These are phyloP conservation scores for Pulveroboletus sp. DNA, from an alignment of 768 basidiomycete genomes.

Conservation along the genomic window DNA sequence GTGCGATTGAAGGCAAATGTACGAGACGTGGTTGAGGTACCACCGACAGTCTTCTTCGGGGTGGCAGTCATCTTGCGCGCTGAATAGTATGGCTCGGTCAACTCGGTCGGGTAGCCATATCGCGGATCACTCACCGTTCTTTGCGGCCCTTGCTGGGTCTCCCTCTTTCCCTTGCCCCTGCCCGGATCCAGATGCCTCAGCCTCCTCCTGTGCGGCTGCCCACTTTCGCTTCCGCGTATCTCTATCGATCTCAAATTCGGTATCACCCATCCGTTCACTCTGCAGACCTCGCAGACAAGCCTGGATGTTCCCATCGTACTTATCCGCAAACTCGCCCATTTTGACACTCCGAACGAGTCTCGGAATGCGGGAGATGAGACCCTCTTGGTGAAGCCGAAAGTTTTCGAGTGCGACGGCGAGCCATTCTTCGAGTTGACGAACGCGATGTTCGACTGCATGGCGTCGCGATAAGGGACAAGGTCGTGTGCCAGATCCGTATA, in stretches of 20 bases:
- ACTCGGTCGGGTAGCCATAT: neutral
- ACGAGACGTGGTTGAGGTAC: conserved; percentile 44
- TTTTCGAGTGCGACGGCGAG: conserved; percentile 68
- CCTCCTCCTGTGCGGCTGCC: conserved; percentile 59
- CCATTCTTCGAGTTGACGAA: conserved; percentile 70
- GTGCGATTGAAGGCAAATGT: conserved; percentile 39
- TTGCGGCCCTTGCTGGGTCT: conserved; percentile 39
- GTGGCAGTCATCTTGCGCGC: conserved; percentile 47
- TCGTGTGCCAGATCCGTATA: neutral
- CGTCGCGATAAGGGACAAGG: neutral
- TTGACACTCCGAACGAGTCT: conserved; percentile 67
- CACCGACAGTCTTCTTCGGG: conserved; percentile 44
- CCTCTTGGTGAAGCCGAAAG: conserved; percentile 72
- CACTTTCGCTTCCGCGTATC: conserved; percentile 73
- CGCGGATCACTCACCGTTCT: conserved; percentile 44
- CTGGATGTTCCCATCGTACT: conserved; percentile 73
- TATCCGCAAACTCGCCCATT: conserved; percentile 73
- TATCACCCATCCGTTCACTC: conserved; percentile 53
- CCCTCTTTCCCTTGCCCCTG: conserved; percentile 1
- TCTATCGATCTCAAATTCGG: conserved; percentile 57
- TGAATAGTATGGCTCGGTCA: conserved; percentile 15
- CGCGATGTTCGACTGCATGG: conserved; percentile 62
- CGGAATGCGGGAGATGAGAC: conserved; percentile 67
- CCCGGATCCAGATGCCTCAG: conserved; percentile 36
- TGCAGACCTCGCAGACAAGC: conserved; percentile 64